phyloP scores from a whole-genome alignment of 169 alveolate species.

The Eimeria sp. region DNA sequence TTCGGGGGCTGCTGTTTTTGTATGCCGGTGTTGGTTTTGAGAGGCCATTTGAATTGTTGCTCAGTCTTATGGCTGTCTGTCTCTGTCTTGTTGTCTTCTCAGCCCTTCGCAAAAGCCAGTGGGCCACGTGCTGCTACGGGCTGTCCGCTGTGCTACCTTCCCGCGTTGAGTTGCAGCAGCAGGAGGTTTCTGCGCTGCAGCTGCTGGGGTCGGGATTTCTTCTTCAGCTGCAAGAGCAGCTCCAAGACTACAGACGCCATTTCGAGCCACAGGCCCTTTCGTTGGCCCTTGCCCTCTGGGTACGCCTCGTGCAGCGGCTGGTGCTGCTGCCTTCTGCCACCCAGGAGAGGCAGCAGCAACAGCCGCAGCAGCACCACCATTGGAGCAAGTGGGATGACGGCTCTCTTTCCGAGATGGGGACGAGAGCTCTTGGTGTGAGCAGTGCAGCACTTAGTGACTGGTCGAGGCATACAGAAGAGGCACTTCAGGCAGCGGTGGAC shows the following conservation, averaged over 20 bases:
- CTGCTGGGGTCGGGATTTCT: slow-evolving; percentile 41
- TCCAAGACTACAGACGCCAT: slow-evolving; percentile 72
- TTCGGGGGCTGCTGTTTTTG: not conserved
- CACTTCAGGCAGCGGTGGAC: slow-evolving; percentile 12
- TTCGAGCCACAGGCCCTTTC: slow-evolving; percentile 72
- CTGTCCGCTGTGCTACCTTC: slow-evolving; percentile 75
- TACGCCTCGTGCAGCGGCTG: slow-evolving; percentile 35
- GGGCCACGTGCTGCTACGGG: slow-evolving; percentile 55
- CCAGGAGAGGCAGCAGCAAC: slow-evolving; percentile 25
- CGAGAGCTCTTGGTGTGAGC: not conserved
- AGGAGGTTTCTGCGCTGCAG: slow-evolving; percentile 72
- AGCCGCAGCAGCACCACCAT: not conserved
- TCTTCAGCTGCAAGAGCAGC: slow-evolving; percentile 76
- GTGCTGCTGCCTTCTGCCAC: slow-evolving; percentile 27
- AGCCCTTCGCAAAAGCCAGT: slow-evolving; percentile 3
- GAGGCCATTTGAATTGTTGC: not conserved
- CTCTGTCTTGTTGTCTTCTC: not conserved
- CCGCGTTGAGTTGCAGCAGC: slow-evolving; percentile 81
- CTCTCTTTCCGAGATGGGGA: not conserved
- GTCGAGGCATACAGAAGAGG: not conserved
- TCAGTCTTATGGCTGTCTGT: slow-evolving; percentile 7
- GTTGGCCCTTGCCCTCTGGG: slow-evolving; percentile 9
- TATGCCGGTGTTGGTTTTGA: not conserved
- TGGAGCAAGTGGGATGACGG: not conserved
- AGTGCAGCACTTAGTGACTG: not conserved